A percentile compares a stretch with the other conserved stretches of the same genome.
Evolutionary conservation across 352 stramenopile genomes (phyloP).

Genomic region (Bremia lactucae): DNA sequence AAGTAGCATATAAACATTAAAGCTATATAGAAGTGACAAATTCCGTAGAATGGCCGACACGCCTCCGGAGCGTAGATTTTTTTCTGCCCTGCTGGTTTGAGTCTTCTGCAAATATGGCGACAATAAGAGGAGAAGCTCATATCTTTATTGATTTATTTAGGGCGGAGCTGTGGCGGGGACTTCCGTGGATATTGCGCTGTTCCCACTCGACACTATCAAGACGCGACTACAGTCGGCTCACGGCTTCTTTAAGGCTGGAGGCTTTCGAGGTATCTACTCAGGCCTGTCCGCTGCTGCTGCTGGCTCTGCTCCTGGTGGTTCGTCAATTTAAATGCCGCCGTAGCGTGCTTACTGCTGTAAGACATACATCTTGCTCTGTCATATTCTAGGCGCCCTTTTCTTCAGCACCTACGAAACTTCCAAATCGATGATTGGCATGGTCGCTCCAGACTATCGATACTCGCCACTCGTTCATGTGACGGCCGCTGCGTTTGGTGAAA

Average conservation of each 20-base stretch:
- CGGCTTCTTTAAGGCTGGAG: constrained; percentile 94
- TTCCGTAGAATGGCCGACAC: constrained; percentile 20
- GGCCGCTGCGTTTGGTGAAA: constrained; percentile 91
- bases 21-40: no score
- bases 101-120: neutral
- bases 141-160: constrained; percentile 16
- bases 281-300: constrained; percentile 85
- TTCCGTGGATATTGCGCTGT: constrained; percentile 96
- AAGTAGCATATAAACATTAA: no score
- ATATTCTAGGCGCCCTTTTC: constrained; percentile 67
- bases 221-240: constrained; percentile 94
- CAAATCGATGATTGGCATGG: constrained; percentile 59
- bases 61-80: constrained; percentile 44
- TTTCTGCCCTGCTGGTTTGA: constrained; percentile 51
- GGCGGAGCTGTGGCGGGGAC: constrained; percentile 92
- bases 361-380: neutral
- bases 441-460: constrained; percentile 56
- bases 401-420: constrained; percentile 87
- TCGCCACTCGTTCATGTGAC: constrained; percentile 91
- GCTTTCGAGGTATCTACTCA: constrained; percentile 91
- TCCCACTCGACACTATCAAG: constrained; percentile 98
- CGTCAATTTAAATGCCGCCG: neutral
- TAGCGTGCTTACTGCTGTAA: neutral
- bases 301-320: constrained; percentile 86
- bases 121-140: constrained; percentile 1